These are phyloP conservation scores for Nepenthes mirabilis DNA, from an alignment of 148 eudicot species.

Conservation along the genomic window DNA sequence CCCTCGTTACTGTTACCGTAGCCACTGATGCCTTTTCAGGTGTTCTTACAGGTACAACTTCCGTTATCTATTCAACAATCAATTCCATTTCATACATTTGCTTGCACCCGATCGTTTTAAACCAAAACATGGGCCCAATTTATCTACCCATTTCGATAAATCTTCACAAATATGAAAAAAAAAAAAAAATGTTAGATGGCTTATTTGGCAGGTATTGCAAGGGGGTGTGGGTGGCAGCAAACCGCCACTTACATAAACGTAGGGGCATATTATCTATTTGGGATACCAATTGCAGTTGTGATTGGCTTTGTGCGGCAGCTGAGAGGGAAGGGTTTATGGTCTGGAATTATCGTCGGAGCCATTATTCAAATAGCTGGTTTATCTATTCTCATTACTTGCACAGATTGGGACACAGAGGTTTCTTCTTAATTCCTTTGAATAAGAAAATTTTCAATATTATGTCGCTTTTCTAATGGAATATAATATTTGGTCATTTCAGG, in stretches of 20 bases:
- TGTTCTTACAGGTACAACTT: conserved; percentile 20
- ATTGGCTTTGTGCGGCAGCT: conserved; percentile 16
- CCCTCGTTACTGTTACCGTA: conserved; percentile 16
- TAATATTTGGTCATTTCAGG: too few species aligned
- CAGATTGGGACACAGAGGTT: conserved; percentile 33
- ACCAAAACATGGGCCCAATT: background rate
- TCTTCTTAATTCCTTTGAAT: too few species aligned
- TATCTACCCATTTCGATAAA: background rate
- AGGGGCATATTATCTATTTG: conserved; percentile 32
- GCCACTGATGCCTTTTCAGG: conserved; percentile 20
- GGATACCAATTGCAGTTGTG: conserved; percentile 14
- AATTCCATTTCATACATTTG: background rate
- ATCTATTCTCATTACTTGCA: conserved; percentile 13
- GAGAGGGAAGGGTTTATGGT: conserved; percentile 29
- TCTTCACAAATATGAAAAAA: background rate
- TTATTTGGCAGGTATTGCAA: conserved; percentile 22
- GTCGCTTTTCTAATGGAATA: too few species aligned
- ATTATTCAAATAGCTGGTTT: conserved; percentile 16
- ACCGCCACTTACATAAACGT: conserved; percentile 30
- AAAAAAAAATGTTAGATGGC: background rate
- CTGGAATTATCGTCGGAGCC: conserved; percentile 21
- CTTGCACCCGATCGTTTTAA: too few species aligned
- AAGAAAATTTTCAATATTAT: too few species aligned
- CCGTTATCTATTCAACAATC: background rate
- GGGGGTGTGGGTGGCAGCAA: conserved; percentile 41